phyloP scores from a whole-genome alignment of 768 basidiomycete genomes.

The Psilocybe sp. region DNA sequence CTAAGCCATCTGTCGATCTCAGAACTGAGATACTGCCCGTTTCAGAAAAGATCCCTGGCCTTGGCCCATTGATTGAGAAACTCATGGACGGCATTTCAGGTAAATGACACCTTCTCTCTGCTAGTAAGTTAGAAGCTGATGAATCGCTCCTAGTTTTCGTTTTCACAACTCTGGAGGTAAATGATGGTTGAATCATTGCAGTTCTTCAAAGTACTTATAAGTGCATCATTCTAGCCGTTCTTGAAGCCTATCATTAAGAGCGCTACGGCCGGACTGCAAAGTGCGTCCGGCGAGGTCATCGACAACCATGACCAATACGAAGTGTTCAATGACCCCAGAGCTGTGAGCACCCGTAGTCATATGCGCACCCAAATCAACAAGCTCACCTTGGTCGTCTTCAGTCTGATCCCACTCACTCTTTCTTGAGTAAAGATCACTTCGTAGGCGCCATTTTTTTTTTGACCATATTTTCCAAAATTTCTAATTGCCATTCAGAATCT shows the following conservation, averaged over 20 bases:
- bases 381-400: conserved; percentile 21
- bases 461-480: background rate
- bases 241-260: conserved; percentile 75
- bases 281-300: conserved; percentile 75
- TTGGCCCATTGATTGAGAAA: conserved; percentile 73
- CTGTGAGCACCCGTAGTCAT: conserved; percentile 43
- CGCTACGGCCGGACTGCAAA: conserved; percentile 59
- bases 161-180: conserved; percentile 80
- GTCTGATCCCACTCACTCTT: conserved; percentile 88
- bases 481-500: conserved; percentile 49
- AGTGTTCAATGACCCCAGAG: conserved; percentile 81
- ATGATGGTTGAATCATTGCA: background rate
- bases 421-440: conserved; percentile 88
- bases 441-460: conserved; percentile 35
- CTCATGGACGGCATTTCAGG: conserved; percentile 70
- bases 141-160: conserved; percentile 56
- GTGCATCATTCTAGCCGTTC: conserved; percentile 52
- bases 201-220: background rate
- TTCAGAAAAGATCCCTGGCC: conserved; percentile 80
- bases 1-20: background rate
- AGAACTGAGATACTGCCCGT: background rate
- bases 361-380: background rate
- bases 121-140: background rate
- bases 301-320: conserved; percentile 81
- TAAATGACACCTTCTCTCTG: conserved; percentile 21